These are phyloP conservation scores for Suillus luteus DNA, from an alignment of 768 basidiomycete genomes.

Conservation along the genomic window DNA sequence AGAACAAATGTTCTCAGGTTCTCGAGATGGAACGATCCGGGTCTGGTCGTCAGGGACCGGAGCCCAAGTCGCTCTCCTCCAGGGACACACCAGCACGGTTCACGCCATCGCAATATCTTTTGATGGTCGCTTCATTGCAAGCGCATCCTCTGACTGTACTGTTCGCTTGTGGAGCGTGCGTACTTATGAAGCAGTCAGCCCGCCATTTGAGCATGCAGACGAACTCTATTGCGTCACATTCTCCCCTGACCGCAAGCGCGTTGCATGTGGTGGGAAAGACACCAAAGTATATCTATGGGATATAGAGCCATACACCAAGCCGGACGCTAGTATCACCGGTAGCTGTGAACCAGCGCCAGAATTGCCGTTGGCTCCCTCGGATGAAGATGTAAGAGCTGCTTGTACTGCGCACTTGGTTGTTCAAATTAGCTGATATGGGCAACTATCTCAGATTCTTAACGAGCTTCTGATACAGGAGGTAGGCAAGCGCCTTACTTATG, in stretches of 20 bases:
- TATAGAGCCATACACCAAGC: constrained; percentile 24
- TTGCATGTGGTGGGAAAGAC: constrained; percentile 33
- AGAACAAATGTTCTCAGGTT: constrained; percentile 32
- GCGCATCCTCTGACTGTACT: constrained; percentile 34
- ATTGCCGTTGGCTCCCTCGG: constrained; percentile 4
- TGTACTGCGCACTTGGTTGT: background rate
- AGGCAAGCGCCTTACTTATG: background rate
- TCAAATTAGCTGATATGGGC: background rate
- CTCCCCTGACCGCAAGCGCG: constrained; percentile 30
- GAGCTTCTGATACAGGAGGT: constrained; percentile 9
- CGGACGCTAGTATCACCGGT: constrained; percentile 23
- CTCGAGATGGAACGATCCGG: constrained; percentile 32
- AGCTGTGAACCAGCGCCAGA: constrained; percentile 4
- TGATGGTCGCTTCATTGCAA: constrained; percentile 30
- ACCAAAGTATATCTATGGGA: constrained; percentile 35
- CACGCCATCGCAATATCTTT: constrained; percentile 34
- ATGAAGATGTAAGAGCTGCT: constrained; percentile 4
- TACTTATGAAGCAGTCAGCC: constrained; percentile 22
- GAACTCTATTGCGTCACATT: constrained; percentile 33
- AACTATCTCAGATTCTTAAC: constrained; percentile 1
- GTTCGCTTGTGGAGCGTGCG: constrained; percentile 33
- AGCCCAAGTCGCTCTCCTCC: constrained; percentile 18
- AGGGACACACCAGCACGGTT: constrained; percentile 27
- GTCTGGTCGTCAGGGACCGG: constrained; percentile 33
- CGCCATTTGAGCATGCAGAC: constrained; percentile 27